Conservation (phyloP, 441 rosid species). For the Adansonia madagascariensis region DNA sequence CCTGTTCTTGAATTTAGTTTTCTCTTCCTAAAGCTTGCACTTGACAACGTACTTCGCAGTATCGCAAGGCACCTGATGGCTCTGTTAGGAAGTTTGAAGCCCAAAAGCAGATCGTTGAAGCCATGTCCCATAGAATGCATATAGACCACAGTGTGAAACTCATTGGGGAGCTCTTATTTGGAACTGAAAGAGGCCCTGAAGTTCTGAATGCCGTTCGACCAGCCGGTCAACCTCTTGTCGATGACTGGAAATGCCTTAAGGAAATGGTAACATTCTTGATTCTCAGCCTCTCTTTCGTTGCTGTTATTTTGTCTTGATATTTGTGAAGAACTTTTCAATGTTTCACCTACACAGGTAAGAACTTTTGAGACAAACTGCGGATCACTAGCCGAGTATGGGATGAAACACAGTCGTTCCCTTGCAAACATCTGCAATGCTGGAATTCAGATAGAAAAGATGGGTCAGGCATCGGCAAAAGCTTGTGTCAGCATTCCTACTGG, state of each 20-base stretch:
- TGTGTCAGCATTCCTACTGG: slow-evolving; percentile 62
- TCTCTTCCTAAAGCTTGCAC: no score
- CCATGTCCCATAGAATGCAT: slow-evolving; percentile 84
- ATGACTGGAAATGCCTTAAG: slow-evolving; percentile 93
- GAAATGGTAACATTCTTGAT: slow-evolving; percentile 47
- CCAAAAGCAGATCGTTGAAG: slow-evolving; percentile 83
- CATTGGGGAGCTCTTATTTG: slow-evolving; percentile 78
- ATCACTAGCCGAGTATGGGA: slow-evolving; percentile 82
- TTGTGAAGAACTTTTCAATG: not conserved
- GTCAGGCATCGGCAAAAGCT: slow-evolving; percentile 80
- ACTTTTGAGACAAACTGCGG: slow-evolving; percentile 83
- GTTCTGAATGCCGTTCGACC: slow-evolving; percentile 61
- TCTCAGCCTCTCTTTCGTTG: not conserved
- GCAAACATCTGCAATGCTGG: slow-evolving; percentile 92
- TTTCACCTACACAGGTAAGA: slow-evolving; percentile 58
- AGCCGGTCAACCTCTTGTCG: slow-evolving; percentile 81
- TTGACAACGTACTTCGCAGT: slow-evolving; percentile 41
- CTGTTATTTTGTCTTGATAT: not conserved
- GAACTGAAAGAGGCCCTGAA: slow-evolving; percentile 61
- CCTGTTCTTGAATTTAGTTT: not conserved
- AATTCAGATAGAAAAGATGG: slow-evolving; percentile 60
- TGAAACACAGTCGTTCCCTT: slow-evolving; percentile 92
- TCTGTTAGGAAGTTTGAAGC: slow-evolving; percentile 70
- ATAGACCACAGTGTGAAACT: slow-evolving; percentile 72
- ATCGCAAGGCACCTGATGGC: slow-evolving; percentile 88